Base-by-base conservation (phyloP, 2,329 filamentous ascomycete species). In the Phaeosphaeriaceae sp. region DNA sequence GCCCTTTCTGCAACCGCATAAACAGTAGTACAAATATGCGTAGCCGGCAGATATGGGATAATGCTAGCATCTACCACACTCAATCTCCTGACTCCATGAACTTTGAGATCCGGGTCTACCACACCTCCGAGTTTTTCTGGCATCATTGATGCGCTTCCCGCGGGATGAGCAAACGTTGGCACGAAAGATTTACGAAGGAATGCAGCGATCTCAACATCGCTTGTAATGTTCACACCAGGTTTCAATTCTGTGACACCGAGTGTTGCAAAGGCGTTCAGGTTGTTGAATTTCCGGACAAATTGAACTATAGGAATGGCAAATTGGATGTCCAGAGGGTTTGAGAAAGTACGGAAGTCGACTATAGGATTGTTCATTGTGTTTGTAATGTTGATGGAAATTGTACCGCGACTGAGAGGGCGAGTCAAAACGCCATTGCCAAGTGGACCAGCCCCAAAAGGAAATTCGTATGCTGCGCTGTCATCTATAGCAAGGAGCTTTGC, bases 361-460 rank as follows among this genome's bases (percentile, higher is more conserved):
- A 67, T 33, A 3, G 66, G 69, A 1, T 45, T 39, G n/a, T 49
- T 58, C 12, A 44, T 41, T 6, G 70, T 60, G 37, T 70, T 54
- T 16, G 62, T 48, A 7, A 64, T 62, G 46, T 71, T 64, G 32
- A 73, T 64, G 18, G 59, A 60, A 21, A 74, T 64, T n/a, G 65
- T 66, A 12, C 72, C 72, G 30, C 71, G 63, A n/a, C 52, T 61
- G 29, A 73, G 57, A 3, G 71, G 61, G 17, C 63, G 23, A 33
- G 52, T 23, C 13, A 58, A 35, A 7, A 48, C 48, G 17, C 46
- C 43, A 13, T 11, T 46, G n/a, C 44, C 48, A 28, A 53, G 41
- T 12, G 40, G 43, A 1, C 45, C 56, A 26, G 17, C 46, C 30
- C n/a, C 45, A 41, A 56, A 67, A 18, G 49, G 57, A 42, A 59